Evolutionary conservation across 805 yeast species (phyloP).

Genomic region (Kazachstania taianensis): DNA sequence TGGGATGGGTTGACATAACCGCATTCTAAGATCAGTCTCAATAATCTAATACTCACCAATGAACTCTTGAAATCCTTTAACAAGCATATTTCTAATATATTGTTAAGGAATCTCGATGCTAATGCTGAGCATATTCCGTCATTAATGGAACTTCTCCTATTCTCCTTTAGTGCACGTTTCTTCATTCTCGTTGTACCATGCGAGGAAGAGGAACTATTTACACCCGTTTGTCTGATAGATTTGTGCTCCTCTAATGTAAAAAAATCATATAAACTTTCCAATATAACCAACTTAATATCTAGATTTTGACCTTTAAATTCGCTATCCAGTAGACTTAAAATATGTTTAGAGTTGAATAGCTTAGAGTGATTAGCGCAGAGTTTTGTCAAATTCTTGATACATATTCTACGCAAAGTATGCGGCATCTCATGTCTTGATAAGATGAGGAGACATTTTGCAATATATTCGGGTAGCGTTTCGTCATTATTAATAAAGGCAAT

Average conservation of each 20-base stretch:
- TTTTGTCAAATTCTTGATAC: constrained; percentile 47
- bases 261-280: constrained; percentile 50
- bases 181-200: constrained; percentile 29
- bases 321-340: constrained; percentile 42
- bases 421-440: constrained; percentile 36
- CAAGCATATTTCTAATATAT: constrained; percentile 41
- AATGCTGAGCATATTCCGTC: constrained; percentile 71
- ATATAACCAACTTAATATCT: constrained; percentile 40
- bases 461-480: constrained; percentile 48
- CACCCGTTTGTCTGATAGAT: constrained; percentile 33
- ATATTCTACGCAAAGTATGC: constrained; percentile 37
- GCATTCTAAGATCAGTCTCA: constrained; percentile 45
- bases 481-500: constrained; percentile 25
- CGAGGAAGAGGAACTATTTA: constrained; percentile 31
- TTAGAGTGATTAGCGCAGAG: constrained; percentile 57
- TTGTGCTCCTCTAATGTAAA: constrained; percentile 46
- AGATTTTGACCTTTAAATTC: constrained; percentile 34
- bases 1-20: constrained; percentile 71
- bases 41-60: constrained; percentile 41
- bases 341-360: constrained; percentile 48
- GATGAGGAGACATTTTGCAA: constrained; percentile 47
- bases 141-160: constrained; percentile 35
- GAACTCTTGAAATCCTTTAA: constrained; percentile 38
- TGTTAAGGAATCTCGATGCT: constrained; percentile 49
- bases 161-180: constrained; percentile 33